Conservation (phyloP, 345 rosid genomes). For the Sapria himalayana region DNA sequence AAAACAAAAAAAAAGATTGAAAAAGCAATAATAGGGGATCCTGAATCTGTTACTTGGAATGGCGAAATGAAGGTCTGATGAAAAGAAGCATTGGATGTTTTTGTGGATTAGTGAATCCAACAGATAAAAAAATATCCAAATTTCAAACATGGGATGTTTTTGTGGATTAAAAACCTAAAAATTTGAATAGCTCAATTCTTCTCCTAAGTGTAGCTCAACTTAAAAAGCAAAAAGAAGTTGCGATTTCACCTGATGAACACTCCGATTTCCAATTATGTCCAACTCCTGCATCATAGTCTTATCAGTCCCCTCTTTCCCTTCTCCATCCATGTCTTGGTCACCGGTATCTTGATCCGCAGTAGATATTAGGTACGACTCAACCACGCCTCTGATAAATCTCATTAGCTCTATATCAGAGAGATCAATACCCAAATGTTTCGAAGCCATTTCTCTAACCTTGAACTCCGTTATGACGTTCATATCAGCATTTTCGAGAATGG, state of each 20-base stretch:
- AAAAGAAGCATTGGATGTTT: no score
- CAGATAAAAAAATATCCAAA: no score
- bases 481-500: slow-evolving; percentile 30
- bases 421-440: slow-evolving; percentile 37
- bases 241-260: slow-evolving; percentile 34
- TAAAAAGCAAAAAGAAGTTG: not conserved
- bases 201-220: no score
- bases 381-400: slow-evolving; percentile 29
- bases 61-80: no score
- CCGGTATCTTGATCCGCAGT: slow-evolving; percentile 6
- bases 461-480: slow-evolving; percentile 55
- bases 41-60: no score
- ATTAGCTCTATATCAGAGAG: slow-evolving; percentile 20
- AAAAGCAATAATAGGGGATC: no score
- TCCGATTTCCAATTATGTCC: slow-evolving; percentile 15
- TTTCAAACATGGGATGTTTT: no score
- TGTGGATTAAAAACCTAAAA: no score
- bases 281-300: slow-evolving; percentile 10
- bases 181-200: no score
- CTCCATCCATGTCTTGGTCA: slow-evolving; percentile 2
- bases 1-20: no score
- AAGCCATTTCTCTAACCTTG: slow-evolving; percentile 36
- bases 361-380: slow-evolving; percentile 43
- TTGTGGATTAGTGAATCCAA: no score
- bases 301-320: not conserved